phyloP scores from a whole-genome alignment of 106 monocot genomes.

The Dactylorhiza incarnata region DNA sequence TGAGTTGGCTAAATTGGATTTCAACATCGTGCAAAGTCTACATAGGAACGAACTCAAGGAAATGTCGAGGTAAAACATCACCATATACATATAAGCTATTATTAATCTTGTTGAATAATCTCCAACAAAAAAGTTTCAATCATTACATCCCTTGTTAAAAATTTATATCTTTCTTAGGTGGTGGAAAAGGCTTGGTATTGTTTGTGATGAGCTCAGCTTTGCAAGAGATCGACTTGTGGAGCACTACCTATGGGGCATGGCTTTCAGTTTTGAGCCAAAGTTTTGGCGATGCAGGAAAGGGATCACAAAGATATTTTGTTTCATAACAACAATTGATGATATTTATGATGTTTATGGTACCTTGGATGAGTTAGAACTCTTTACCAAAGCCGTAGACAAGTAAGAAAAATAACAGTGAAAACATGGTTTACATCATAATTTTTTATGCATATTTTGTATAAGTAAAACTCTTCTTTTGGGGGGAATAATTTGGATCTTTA shows the following conservation, averaged over 20 bases:
- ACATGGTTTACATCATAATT: too few species aligned
- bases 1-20: slow-evolving; percentile 53
- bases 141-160: too few species aligned
- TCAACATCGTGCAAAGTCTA: slow-evolving; percentile 29
- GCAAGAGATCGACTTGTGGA: slow-evolving; percentile 48
- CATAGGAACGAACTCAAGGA: slow-evolving; percentile 30
- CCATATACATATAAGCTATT: neutral
- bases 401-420: neutral
- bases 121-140: too few species aligned
- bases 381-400: slow-evolving; percentile 46
- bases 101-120: neutral
- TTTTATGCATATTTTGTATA: too few species aligned
- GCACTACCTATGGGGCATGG: slow-evolving; percentile 22
- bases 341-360: slow-evolving; percentile 59
- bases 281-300: slow-evolving; percentile 10
- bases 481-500: neutral
- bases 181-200: slow-evolving; percentile 35
- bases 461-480: neutral
- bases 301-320: slow-evolving; percentile 11
- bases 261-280: slow-evolving; percentile 11
- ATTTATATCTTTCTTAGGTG: slow-evolving; percentile 22
- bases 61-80: slow-evolving; percentile 19
- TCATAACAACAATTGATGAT: slow-evolving; percentile 41
- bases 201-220: slow-evolving; percentile 20
- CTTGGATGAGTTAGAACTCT: slow-evolving; percentile 40